These are phyloP conservation scores for Tuber indicum DNA, from an alignment of 495 filamentous ascomycete genomes.

Conservation along the genomic window DNA sequence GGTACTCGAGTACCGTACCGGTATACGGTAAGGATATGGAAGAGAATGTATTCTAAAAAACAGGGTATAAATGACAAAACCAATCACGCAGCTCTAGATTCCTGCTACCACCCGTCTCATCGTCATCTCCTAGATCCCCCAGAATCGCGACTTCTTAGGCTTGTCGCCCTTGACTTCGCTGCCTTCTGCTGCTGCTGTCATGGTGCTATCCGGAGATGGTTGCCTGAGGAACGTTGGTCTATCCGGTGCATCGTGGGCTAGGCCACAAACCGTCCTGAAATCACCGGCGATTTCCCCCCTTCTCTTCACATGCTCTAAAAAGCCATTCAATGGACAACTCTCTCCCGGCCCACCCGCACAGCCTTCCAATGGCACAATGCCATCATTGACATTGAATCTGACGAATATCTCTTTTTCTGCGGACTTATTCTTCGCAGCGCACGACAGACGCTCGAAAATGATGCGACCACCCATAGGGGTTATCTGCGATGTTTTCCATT, in stretches of 20 bases:
- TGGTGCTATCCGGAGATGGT: constrained; percentile 10
- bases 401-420: constrained; percentile 43
- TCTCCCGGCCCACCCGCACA: constrained; percentile 51
- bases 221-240: constrained; percentile 48
- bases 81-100: background rate
- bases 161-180: constrained; percentile 4
- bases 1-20: background rate
- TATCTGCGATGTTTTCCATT: constrained; percentile 53
- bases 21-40: background rate
- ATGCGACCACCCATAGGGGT: constrained; percentile 57
- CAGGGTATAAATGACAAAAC: background rate
- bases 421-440: constrained; percentile 29
- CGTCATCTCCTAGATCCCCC: constrained; percentile 20
- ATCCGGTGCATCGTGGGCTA: constrained; percentile 43
- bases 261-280: constrained; percentile 46
- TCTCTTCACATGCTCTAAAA: constrained; percentile 46
- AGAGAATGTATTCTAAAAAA: background rate
- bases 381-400: constrained; percentile 57
- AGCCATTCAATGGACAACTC: constrained; percentile 50
- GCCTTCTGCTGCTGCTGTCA: constrained; percentile 4
- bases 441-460: constrained; percentile 52
- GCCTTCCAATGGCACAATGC: constrained; percentile 50
- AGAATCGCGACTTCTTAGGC: constrained; percentile 29
- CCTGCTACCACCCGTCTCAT: background rate
- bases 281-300: constrained; percentile 41